Conservation (phyloP, 306 rosid species). For the Fagus sylvatica region DNA sequence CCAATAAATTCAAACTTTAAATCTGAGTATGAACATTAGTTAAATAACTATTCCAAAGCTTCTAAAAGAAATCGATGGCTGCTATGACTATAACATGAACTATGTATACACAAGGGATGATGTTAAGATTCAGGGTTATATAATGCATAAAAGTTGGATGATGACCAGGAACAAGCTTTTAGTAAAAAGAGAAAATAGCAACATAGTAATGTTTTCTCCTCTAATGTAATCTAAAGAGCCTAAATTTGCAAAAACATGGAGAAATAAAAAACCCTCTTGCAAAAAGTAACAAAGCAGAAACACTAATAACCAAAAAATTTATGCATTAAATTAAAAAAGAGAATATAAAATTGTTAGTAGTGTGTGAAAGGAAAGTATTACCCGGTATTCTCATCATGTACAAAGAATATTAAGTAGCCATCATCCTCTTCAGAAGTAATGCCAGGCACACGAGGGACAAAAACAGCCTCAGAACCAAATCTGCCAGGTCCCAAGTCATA, state of each 20-base stretch:
- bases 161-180: background rate
- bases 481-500: constrained; percentile 80
- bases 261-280: background rate
- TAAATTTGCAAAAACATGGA: background rate
- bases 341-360: background rate
- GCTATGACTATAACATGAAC: too few relatives aligned
- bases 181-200: background rate
- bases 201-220: background rate
- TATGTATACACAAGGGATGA: too few relatives aligned
- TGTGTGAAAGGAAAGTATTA: constrained; percentile 29
- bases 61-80: too few relatives aligned
- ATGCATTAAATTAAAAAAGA: background rate
- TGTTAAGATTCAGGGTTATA: background rate
- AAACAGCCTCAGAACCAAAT: constrained; percentile 88
- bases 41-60: background rate
- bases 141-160: too few relatives aligned
- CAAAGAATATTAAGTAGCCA: constrained; percentile 82
- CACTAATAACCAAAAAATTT: background rate
- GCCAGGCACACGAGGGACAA: constrained; percentile 75
- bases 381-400: constrained; percentile 80
- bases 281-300: background rate
- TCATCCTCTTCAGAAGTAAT: constrained; percentile 83
- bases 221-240: background rate
- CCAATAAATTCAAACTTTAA: background rate
- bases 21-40: background rate